A percentile compares a stretch with the other conserved stretches of the same genome.
phyloP scores from a whole-genome alignment of 2,329 filamentous ascomycete genomes.

The Pestalotiopsis fici region DNA sequence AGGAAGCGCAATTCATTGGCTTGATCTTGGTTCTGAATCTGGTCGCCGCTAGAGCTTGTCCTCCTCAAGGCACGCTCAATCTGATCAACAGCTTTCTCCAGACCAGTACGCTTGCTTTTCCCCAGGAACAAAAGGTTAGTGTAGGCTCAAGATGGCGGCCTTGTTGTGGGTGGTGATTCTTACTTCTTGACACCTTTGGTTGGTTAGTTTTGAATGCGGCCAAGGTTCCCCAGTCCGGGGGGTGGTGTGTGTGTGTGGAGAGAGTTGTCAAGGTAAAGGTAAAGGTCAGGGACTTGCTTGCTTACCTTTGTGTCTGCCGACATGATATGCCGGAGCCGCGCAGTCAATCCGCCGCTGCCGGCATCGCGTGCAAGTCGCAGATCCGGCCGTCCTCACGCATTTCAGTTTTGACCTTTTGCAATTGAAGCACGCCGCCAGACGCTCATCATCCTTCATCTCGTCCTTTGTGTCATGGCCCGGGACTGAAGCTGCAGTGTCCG shows the following conservation, averaged over 20 bases:
- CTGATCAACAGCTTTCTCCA: conserved; percentile 74
- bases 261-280: not conserved
- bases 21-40: conserved; percentile 40
- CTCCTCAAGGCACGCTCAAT: conserved; percentile 70
- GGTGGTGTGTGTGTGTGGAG: not conserved
- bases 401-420: conserved; percentile 36
- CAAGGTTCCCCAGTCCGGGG: not conserved
- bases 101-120: conserved; percentile 69
- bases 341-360: conserved; percentile 50
- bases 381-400: conserved; percentile 28
- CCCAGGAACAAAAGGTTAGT: conserved; percentile 7
- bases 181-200: conserved; percentile 67
- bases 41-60: conserved; percentile 44
- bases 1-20: conserved; percentile 50
- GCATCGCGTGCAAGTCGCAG: conserved; percentile 29
- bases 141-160: not conserved
- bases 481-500: conserved; percentile 10
- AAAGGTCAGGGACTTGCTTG: not conserved
- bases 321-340: conserved; percentile 70
- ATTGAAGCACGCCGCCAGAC: conserved; percentile 23
- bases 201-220: not conserved
- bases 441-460: conserved; percentile 12
- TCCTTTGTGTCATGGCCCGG: conserved; percentile 11
- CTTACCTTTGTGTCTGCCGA: conserved; percentile 66
- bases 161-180: conserved; percentile 19